Percentiles rank a stretch among this genome's conserved stretches.
These are phyloP conservation scores for Isabelozyma heimii DNA, from an alignment of 805 yeast genomes.

Conservation along the genomic window DNA sequence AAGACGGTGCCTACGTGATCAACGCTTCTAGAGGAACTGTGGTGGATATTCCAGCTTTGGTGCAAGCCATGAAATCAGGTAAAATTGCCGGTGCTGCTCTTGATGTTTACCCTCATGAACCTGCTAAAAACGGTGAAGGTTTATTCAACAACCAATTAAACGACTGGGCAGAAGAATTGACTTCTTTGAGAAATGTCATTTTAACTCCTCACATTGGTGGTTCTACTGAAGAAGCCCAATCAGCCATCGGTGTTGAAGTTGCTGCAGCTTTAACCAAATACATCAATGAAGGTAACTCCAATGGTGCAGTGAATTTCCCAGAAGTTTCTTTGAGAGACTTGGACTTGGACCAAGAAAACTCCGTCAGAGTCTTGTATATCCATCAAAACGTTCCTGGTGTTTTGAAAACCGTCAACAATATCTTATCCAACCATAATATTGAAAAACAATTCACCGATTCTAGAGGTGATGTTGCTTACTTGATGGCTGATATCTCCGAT, in stretches of 20 bases:
- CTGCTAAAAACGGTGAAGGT: constrained; percentile 91
- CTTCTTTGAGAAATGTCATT: constrained; percentile 80
- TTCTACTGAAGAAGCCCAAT: constrained; percentile 98
- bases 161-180: constrained; percentile 79
- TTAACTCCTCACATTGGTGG: constrained; percentile 99
- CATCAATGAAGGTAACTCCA: constrained; percentile 93
- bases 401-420: constrained; percentile 93
- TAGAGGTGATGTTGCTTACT: constrained; percentile 90
- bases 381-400: constrained; percentile 99
- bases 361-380: constrained; percentile 91
- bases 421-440: constrained; percentile 90
- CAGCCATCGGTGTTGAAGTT: constrained; percentile 96
- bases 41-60: constrained; percentile 90
- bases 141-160: constrained; percentile 73
- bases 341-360: constrained; percentile 80
- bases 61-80: constrained; percentile 88
- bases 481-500: constrained; percentile 95
- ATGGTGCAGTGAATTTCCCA: constrained; percentile 98
- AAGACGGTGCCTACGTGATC: constrained; percentile 89
- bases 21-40: constrained; percentile 98
- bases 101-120: constrained; percentile 96
- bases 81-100: constrained; percentile 96
- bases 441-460: constrained; percentile 99
- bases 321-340: constrained; percentile 89
- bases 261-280: constrained; percentile 81